These are phyloP conservation scores for Chlorella vulgaris DNA, from an alignment of 139 green algal species.

Conservation along the genomic window DNA sequence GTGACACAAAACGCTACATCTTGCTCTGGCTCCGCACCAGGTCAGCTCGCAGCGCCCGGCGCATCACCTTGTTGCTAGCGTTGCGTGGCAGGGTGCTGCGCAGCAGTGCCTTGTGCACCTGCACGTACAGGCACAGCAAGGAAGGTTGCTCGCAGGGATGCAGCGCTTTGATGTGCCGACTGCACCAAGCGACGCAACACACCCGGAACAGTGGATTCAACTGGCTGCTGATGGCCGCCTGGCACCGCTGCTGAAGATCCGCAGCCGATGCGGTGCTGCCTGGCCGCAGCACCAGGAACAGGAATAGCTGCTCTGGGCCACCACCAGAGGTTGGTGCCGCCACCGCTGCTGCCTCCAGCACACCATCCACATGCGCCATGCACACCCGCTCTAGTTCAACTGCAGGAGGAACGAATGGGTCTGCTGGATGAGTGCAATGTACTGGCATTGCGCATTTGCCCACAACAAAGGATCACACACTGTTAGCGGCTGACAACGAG, in stretches of 20 bases:
- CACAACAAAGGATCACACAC: too few relatives aligned
- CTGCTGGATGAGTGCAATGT: too few relatives aligned
- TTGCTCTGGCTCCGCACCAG: slow-evolving; percentile 30
- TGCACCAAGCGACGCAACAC: background rate
- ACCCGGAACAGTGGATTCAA: slow-evolving; percentile 96
- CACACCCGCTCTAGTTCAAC: slow-evolving; percentile 88
- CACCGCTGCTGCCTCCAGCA: slow-evolving; percentile 82
- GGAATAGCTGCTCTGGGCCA: slow-evolving; percentile 83
- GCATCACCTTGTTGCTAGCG: slow-evolving; percentile 94
- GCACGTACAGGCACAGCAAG: background rate
- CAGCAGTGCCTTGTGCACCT: slow-evolving; percentile 56
- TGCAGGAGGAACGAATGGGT: slow-evolving; percentile 14
- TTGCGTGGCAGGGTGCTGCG: slow-evolving; percentile 75
- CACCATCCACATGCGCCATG: slow-evolving; percentile 43
- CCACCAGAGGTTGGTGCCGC: slow-evolving; percentile 71
- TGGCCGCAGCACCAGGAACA: slow-evolving; percentile 78
- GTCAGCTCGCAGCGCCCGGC: slow-evolving; percentile 72
- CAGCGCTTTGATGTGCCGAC: too few relatives aligned
- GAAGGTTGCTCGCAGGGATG: too few relatives aligned
- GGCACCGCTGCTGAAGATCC: slow-evolving; percentile 52
- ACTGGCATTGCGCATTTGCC: too few relatives aligned
- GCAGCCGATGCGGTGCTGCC: background rate
- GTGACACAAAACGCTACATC: too few relatives aligned
- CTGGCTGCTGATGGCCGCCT: slow-evolving; percentile 66
- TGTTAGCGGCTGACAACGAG: too few relatives aligned